These are phyloP conservation scores for Aplosporella prunicola DNA, from an alignment of 2,329 filamentous ascomycete genomes.

Conservation along the genomic window DNA sequence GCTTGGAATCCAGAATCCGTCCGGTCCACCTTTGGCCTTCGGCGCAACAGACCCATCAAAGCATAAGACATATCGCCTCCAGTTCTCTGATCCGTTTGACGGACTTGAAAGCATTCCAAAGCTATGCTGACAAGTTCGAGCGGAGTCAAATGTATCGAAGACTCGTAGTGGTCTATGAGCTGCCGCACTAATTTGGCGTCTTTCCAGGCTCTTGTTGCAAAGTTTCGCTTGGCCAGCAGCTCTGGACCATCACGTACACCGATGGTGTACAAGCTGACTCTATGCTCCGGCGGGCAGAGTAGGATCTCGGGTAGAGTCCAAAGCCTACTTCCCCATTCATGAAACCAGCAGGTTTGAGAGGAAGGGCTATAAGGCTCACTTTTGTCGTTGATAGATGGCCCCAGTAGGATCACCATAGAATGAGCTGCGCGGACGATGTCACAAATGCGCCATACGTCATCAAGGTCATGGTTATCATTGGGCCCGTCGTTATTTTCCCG, in stretches of 20 bases:
- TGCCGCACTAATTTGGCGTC: not conserved
- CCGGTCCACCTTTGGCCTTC: not conserved
- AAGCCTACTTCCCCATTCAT: conserved; percentile 1
- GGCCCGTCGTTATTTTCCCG: not conserved
- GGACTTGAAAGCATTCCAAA: not conserved
- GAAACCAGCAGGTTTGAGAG: not conserved
- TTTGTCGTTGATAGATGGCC: not conserved
- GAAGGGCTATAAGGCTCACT: not conserved
- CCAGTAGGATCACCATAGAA: conserved; percentile 5
- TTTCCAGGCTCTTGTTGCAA: conserved; percentile 4
- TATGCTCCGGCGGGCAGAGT: conserved; percentile 3
- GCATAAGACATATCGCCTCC: conserved; percentile 2
- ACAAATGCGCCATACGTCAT: conserved; percentile 5
- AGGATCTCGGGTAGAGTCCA: conserved; percentile 6
- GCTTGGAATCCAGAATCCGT: not conserved
- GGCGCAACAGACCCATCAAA: conserved; percentile 4
- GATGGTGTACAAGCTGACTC: not conserved
- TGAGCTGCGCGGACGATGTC: conserved; percentile 5
- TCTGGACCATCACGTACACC: not conserved
- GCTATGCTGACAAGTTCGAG: conserved; percentile 5
- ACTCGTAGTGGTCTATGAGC: conserved; percentile 5
- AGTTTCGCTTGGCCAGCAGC: conserved; percentile 5
- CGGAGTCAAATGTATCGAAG: not conserved
- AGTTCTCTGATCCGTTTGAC: not conserved
- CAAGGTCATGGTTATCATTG: not conserved